Percentiles rank a stretch among this genome's conserved stretches.
These are phyloP conservation scores for Beauveria asiatica DNA, from an alignment of 2,329 filamentous ascomycete species.

Conservation along the genomic window DNA sequence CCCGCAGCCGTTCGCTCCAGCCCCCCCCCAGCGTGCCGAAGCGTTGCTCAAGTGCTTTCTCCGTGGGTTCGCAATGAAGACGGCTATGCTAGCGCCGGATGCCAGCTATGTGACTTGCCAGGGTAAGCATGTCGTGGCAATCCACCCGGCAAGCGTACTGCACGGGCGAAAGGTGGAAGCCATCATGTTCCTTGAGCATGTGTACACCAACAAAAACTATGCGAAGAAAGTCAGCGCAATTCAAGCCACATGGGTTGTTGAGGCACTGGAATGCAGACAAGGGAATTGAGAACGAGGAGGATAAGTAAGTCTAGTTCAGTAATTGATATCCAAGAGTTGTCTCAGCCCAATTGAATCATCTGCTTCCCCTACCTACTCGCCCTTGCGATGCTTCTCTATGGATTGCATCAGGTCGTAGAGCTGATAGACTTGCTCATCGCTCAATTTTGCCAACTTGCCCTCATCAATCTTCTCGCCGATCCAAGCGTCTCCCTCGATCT, in stretches of 20 bases:
- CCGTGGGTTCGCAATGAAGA: slow-evolving; percentile 51
- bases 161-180: slow-evolving; percentile 56
- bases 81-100: slow-evolving; percentile 52
- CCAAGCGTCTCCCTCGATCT: slow-evolving; percentile 83
- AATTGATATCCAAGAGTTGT: not conserved
- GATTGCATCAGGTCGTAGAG: slow-evolving; percentile 90
- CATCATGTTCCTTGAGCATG: slow-evolving; percentile 61
- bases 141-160: slow-evolving; percentile 55
- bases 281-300: slow-evolving; percentile 11
- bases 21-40: slow-evolving; percentile 45
- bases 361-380: slow-evolving; percentile 17
- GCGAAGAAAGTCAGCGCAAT: slow-evolving; percentile 57
- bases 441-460: slow-evolving; percentile 85
- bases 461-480: slow-evolving; percentile 75
- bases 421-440: slow-evolving; percentile 87
- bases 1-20: slow-evolving; percentile 47
- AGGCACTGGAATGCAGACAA: slow-evolving; percentile 33
- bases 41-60: slow-evolving; percentile 53
- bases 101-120: slow-evolving; percentile 51
- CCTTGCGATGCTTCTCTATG: slow-evolving; percentile 42
- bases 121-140: slow-evolving; percentile 51
- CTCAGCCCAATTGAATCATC: not conserved
- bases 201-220: slow-evolving; percentile 59
- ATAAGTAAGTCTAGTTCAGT: not conserved
- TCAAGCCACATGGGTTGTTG: slow-evolving; percentile 50